Percentiles rank a stretch among this genome's conserved stretches.
These are phyloP conservation scores for Metschnikowia gelsemii DNA, from an alignment of 805 yeast genomes.

Conservation along the genomic window DNA sequence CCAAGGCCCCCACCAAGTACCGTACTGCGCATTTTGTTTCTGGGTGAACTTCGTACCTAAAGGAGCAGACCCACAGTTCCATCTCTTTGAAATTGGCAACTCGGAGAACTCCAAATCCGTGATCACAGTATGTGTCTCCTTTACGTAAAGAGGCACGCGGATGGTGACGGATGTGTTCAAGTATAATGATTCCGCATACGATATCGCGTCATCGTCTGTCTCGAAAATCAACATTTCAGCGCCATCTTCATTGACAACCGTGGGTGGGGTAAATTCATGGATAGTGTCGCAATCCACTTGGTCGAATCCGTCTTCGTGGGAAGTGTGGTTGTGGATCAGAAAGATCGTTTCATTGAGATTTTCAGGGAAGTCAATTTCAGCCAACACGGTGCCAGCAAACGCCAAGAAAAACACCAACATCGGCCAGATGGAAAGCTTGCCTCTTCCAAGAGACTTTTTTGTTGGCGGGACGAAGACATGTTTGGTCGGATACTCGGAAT, in stretches of 20 bases:
- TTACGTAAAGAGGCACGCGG: neutral
- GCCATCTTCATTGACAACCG: neutral
- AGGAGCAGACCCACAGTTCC: neutral
- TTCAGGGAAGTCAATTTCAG: neutral
- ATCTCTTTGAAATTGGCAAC: neutral
- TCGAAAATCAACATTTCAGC: neutral
- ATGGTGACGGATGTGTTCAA: neutral
- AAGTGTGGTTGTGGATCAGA: too few relatives aligned
- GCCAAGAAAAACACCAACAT: neutral
- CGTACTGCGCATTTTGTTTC: neutral
- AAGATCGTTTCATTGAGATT: neutral
- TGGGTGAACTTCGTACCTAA: neutral
- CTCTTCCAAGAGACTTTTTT: neutral
- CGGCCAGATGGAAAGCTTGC: neutral
- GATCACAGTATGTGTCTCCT: neutral
- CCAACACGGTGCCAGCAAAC: neutral
- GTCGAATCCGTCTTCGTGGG: neutral
- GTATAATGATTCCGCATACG: conserved; percentile 1
- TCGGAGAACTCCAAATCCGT: neutral
- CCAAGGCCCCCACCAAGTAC: conserved; percentile 1
- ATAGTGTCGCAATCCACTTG: neutral
- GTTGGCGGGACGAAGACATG: neutral
- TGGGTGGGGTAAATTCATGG: neutral
- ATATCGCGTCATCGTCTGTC: neutral
- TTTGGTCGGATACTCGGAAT: neutral